Evolutionary conservation across 2,329 filamentous ascomycete species (phyloP), one percentile per base, ranked within the genome.

Genomic region (Aspergillus chevalieri): DNA sequence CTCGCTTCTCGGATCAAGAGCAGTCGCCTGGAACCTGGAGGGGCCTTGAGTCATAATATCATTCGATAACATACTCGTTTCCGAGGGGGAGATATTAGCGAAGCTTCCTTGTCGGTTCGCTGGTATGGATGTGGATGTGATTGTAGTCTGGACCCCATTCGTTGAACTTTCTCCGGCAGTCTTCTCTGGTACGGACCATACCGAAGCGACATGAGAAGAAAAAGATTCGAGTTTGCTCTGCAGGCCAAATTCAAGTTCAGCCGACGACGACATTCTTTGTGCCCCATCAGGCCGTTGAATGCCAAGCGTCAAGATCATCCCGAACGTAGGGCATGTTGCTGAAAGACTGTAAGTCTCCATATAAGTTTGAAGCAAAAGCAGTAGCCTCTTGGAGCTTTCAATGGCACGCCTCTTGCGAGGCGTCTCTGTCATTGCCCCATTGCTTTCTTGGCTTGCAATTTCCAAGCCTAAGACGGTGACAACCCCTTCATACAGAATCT

Each of bases 261-360:
- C 57, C 2, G 43, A 36, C n/a, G 44, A 46, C 4, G 50, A 21
- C 1, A 51, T 28, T 9, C 26, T 33, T 10, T 48, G 48, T 10
- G 45, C 53, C n/a, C 50, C 45, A n/a, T 33, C 39, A 15, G 46
- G 33, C 5, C 33, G 46, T 3, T 56, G 52, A 65, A 67, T 61
- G 14, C 65, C 64, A 47, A 64, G 64, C 36, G 61, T 66, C 24
- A 73, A 57, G 21, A 70, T 65, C 54, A 68, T 66, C 19, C 71
- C 71, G 48, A 72, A 72, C 0, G 65, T 78, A 48, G 64, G 71
- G 53, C 54, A 68, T 46, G 59, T 69, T 44, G 64, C 72, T 33
- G 61, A 70, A 48, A 66, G 66, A 26, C 70, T 69, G 52, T 69
- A 72, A 14, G 61, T 66, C 36, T 73, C 69, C 61, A 75, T 59